A percentile compares a stretch with the other conserved stretches of the same genome.
phyloP scores from a whole-genome alignment of 2,329 filamentous ascomycete species.

The Penicillium olsonii region DNA sequence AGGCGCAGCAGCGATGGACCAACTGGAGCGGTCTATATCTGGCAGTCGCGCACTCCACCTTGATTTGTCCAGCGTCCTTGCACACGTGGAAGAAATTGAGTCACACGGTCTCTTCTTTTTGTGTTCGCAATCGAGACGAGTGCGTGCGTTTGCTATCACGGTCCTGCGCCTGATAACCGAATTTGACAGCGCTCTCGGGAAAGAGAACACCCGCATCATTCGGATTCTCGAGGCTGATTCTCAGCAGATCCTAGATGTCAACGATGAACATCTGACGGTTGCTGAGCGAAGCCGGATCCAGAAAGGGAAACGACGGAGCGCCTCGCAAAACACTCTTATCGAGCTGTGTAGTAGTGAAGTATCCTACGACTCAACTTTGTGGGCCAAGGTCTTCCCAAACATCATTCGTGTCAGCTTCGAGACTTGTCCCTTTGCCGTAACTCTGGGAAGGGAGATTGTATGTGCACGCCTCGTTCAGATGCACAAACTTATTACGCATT shows the following conservation, averaged over 20 bases:
- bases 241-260: conserved; percentile 83
- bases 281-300: conserved; percentile 91
- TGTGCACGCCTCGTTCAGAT: conserved; percentile 91
- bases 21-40: conserved; percentile 61
- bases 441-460: conserved; percentile 85
- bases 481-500: conserved; percentile 76
- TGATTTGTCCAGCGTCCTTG: conserved; percentile 83
- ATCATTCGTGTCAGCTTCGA: conserved; percentile 88
- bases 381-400: conserved; percentile 98
- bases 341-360: conserved; percentile 95
- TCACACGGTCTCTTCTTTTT: conserved; percentile 96
- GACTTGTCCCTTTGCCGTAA: conserved; percentile 86
- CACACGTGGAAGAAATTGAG: conserved; percentile 94
- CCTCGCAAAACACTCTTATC: conserved; percentile 80
- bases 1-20: conserved; percentile 67
- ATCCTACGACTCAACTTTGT: conserved; percentile 89
- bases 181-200: conserved; percentile 85
- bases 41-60: conserved; percentile 75
- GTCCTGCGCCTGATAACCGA: conserved; percentile 90
- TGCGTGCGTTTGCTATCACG: conserved; percentile 86
- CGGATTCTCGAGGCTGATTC: conserved; percentile 90
- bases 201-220: conserved; percentile 79
- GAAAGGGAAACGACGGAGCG: conserved; percentile 81
- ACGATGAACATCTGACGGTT: conserved; percentile 79
- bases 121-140: conserved; percentile 89